phyloP scores from a whole-genome alignment of 257 asterid species.

The Henckelia pumila region DNA sequence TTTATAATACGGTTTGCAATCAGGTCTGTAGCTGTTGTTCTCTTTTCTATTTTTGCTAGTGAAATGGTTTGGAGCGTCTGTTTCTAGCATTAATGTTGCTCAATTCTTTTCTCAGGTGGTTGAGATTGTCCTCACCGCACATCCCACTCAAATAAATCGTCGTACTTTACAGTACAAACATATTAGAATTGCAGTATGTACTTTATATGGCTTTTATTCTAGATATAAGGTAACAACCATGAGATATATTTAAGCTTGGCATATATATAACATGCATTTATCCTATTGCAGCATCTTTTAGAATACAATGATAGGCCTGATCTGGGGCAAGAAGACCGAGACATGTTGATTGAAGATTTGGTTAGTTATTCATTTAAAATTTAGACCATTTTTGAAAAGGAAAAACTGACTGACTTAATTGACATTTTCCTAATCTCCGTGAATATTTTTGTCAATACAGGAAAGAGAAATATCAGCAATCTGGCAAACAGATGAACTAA shows the following conservation, averaged over 20 bases:
- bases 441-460: slow-evolving; percentile 36
- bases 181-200: slow-evolving; percentile 78
- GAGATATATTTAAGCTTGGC: slow-evolving; percentile 8
- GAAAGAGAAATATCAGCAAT: slow-evolving; percentile 90
- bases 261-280: neutral
- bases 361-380: slow-evolving; percentile 33
- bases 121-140: slow-evolving; percentile 98
- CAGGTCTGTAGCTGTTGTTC: slow-evolving; percentile 49
- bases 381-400: slow-evolving; percentile 18
- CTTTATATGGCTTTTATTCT: slow-evolving; percentile 7
- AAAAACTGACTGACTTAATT: slow-evolving; percentile 9
- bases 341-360: slow-evolving; percentile 93
- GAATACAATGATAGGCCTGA: slow-evolving; percentile 89
- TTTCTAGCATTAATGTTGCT: slow-evolving; percentile 13
- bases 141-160: slow-evolving; percentile 93
- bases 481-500: slow-evolving; percentile 98
- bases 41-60: slow-evolving; percentile 1
- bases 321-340: slow-evolving; percentile 82
- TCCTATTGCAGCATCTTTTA: slow-evolving; percentile 72
- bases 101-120: slow-evolving; percentile 54
- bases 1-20: slow-evolving; percentile 81
- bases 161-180: slow-evolving; percentile 95
- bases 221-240: neutral
- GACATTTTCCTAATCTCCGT: neutral
- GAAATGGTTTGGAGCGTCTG: neutral